Base-by-base conservation (phyloP, 345 rosid species). In the Eucalyptus erythrocorys region DNA sequence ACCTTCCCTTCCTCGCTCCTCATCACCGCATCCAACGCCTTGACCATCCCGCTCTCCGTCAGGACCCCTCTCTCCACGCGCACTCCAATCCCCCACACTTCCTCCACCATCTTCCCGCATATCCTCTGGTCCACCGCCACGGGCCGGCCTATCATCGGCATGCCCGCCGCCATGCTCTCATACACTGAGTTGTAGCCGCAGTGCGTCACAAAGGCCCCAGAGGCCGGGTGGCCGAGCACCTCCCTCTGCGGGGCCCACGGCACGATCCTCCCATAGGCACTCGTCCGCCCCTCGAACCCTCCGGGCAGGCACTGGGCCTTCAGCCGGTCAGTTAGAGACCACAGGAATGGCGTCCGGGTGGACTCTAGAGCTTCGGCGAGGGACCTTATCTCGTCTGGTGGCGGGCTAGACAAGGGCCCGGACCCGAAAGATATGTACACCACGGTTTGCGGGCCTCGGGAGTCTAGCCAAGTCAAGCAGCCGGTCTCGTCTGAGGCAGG, bases 401-500 rank as follows among this genome's bases (percentile, higher is more conserved):
- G 92, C 4, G 89, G 91, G 3, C 66, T 48, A 40, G 88, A 93
- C 45, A 92, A 37, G 27, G 45, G 82, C 15, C 82, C 90, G 0
- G 96, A 91, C 66, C 98, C 97, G 21, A 96, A 96, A 89, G 95
- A 87, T 64, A 97, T 92, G 76, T 95, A 97, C 11, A 88, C 94
- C 3, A 92, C 95, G 3, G 95, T 92, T 30, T n/a, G 86, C 5
- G 91, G 51, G 7, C 90, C 40, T 59, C 87, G 92, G 64, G 68
- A 87, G 86, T 92, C 94, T 5, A 96, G 80, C 97, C 97, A 96
- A 27, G 92, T 86, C 87, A 96, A 89, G 86, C 97, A 95, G 1
- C 94, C 92, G 16, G 93, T 89, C 40, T 86, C 82, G 87, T 96
- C 97, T 1, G 87, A 42, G 43, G 64, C 57, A 57, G 10, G 94